Evolutionary conservation across 2,329 filamentous ascomycete species (phyloP), one percentile per base, ranked within the genome.

Genomic region (Leptographium lundbergii): DNA sequence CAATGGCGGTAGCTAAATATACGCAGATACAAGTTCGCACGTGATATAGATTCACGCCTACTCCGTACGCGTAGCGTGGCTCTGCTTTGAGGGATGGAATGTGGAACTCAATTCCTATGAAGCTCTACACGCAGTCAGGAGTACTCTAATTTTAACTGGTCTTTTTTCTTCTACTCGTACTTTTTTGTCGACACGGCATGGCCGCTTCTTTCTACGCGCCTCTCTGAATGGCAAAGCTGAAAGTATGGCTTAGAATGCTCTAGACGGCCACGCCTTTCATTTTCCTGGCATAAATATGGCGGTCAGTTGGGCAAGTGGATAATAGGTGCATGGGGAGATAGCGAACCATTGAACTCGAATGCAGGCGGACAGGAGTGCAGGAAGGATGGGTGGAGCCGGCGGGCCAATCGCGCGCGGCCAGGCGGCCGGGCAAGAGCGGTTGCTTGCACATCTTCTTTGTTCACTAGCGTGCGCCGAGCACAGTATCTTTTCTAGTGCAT

Each of bases 301-400:
- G 54, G 54, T 56, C 54, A 48, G 53, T 22, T 25, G 53, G n/a
- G 48, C 48, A 51, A 51, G 53, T 22, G 53, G 32, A 25, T 9
- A 13, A 54, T 9, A 7, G 19, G 50, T 22, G 50, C 50, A 32
- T 34, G 50, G 14, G 22, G 25, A 11, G 13, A 19, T 22, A 57
- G 47, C 14, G 45, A 50, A 57, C 45, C 55, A 51, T 52, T 6
- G 39, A 19, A 34, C 6, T 29, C 7, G 10, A 48, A 57, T 62
- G 61, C 61, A 62, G 59, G 61, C 57, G 48, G 57, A 58, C 29
- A 59, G 61, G 59, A 62, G 61, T 59, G 57, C 59, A 61, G 61
- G 10, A 57, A 34, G 56, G 54, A 27, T 54, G 56, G 45, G 58
- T 60, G 61, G 61, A 22, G 32, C 53, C 14, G 48, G 19, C 48